These are phyloP conservation scores for Aspergillus sparsus DNA, from an alignment of 495 filamentous ascomycete species.

Conservation along the genomic window DNA sequence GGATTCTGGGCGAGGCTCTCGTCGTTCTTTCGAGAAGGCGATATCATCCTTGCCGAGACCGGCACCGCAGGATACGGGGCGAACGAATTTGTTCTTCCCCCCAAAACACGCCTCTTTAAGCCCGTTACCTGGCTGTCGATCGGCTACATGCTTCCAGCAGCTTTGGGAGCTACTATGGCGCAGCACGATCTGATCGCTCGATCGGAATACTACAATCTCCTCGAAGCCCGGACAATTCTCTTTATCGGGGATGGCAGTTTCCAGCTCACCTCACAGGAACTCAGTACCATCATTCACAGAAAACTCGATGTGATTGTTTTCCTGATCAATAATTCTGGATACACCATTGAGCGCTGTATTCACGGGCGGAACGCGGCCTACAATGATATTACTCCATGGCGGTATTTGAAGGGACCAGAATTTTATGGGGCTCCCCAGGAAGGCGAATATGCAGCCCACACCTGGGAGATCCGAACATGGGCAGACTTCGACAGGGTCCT, in stretches of 20 bases:
- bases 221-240: constrained; percentile 52
- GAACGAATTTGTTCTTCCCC: constrained; percentile 26
- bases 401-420: constrained; percentile 44
- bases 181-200: constrained; percentile 30
- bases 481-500: constrained; percentile 22
- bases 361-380: constrained; percentile 68
- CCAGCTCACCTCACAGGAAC: constrained; percentile 74
- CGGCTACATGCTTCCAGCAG: constrained; percentile 45
- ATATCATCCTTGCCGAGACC: constrained; percentile 39
- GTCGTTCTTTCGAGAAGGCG: constrained; percentile 29
- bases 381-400: constrained; percentile 69
- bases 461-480: constrained; percentile 23
- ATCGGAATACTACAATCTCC: constrained; percentile 17
- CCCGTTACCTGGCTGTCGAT: constrained; percentile 41
- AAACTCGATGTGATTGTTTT: constrained; percentile 69
- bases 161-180: constrained; percentile 44
- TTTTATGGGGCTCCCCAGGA: constrained; percentile 36
- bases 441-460: constrained; percentile 18
- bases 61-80: constrained; percentile 35
- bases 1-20: constrained; percentile 26
- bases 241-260: constrained; percentile 81
- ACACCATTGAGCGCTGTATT: constrained; percentile 70
- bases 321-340: constrained; percentile 72
- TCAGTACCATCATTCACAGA: constrained; percentile 71
- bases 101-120: constrained; percentile 32